Evolutionary conservation across 73 alveolate genomes (phyloP), one percentile per base, ranked within the genome.

Genomic region (Paramecium pentaurelia): DNA sequence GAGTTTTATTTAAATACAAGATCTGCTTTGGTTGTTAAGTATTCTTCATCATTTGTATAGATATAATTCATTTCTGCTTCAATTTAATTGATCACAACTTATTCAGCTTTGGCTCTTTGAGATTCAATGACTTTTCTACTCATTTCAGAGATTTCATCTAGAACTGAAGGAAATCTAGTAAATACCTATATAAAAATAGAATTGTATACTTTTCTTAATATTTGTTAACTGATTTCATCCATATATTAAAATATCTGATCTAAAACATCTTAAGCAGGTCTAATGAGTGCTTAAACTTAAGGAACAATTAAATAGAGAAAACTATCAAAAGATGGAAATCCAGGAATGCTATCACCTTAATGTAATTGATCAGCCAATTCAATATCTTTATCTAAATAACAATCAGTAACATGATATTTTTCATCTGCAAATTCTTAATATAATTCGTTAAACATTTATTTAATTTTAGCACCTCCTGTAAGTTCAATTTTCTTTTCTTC

Each of bases 41-140:
- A 98, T 30, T 96, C 99, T 30, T 54, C 44, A 86, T 98, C 99
- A 77, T 98, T 98, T 14, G 99, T 97, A 94, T 96, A 98, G 32
- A 98, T 90, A 85, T 98, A 98, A 92, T 95, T 95, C 93, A 95
- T 93, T 88, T 98, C 99, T 92, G 97, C 77, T 49, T 97, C 99
- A 45, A 98, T 96, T 38, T 96, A 80, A 94, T 87, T 87, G 38
- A 87, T 95, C 12, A 87, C 93, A 60, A 87, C 93, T 40, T 87
- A 20, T 37, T 87, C 86, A 36, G 93, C 93, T 20, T 64, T 42
- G 40, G 71, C 70, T 87, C 73, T 87, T 64, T 87, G 22, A 34
- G 64, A 37, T n/a, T 75, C 88, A 1, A 87, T 37, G 12, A 87
- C 93, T 77, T 91, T 93, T 10, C 89, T 25, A n/a, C 93, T 51